Base-by-base conservation (phyloP, 495 filamentous ascomycete species). In the Neurospora sp. region DNA sequence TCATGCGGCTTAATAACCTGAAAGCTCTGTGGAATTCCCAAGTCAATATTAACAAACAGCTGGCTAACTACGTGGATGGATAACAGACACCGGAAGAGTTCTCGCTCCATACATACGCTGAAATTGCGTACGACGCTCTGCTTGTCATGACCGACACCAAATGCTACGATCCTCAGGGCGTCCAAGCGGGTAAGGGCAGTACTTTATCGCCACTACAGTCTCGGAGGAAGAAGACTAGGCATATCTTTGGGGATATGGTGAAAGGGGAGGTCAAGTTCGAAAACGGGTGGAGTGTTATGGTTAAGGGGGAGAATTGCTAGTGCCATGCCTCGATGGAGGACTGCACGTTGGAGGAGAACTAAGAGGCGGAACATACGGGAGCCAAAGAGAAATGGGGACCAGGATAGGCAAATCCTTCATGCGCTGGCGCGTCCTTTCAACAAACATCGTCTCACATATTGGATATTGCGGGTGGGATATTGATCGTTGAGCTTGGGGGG, bases 381-480 rank as follows among this genome's bases (percentile, higher is more conserved):
- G n/a, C n/a, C 27, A 27, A 2, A 27, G 27, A 27, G 27, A 2
- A 27, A 27, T 27, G 27, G n/a, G 20, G 42, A 8, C 42, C 10
- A 2, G 18, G 42, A 0, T 46, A 0, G 8, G 0, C 42, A 2
- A 46, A 20, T 0, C 10, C 8, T 4, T 9, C 8, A 46, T 0
- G 7, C 18, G 18, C 42, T 46, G 7, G 8, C 18, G 42, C 7
- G 18, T n/a, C 42, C 27, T 9, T 16, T 8, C 18, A n/a, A 9
- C 18, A 46, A 46, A 46, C 14, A 41, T n/a, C 1, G 14, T 5
- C 14, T 4, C 14, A 14, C 5, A 41, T 41, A 46, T 46, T 46
- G 42, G n/a, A n/a, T 0, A 9, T 46, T n/a, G 18, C 42, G 42
- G 18, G 0, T 46, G 42, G 42, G 4, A 4, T 46, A 46, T 46